A percentile compares a stretch with the other conserved stretches of the same genome.
phyloP scores from a whole-genome alignment of 1,139 yeast genomes.

The Kodamaea suecica region DNA sequence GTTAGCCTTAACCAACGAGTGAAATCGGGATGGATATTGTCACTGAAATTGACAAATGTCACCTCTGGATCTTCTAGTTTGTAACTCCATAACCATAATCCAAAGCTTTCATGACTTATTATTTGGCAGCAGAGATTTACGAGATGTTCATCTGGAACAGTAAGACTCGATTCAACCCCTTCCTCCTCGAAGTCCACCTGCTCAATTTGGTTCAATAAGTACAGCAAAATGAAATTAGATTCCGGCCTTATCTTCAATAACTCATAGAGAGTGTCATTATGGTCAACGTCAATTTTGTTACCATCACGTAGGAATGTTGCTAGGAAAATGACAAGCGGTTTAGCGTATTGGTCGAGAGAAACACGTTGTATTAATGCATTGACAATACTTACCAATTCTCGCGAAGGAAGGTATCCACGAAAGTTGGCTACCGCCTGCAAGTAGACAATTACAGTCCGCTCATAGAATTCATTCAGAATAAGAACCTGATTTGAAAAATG shows the following conservation, averaged over 20 bases:
- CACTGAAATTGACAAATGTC: slow-evolving; percentile 4
- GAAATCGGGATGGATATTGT: slow-evolving; percentile 8
- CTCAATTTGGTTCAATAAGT: slow-evolving; percentile 9
- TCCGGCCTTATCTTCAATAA: slow-evolving; percentile 6
- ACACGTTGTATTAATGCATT: not conserved
- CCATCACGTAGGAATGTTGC: slow-evolving; percentile 4
- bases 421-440: slow-evolving; percentile 15
- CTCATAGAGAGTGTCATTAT: slow-evolving; percentile 10
- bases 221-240: slow-evolving; percentile 8
- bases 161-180: slow-evolving; percentile 1
- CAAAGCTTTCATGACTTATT: slow-evolving; percentile 18
- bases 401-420: slow-evolving; percentile 4
- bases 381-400: not conserved
- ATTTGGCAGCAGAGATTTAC: slow-evolving; percentile 9
- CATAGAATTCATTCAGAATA: slow-evolving; percentile 9
- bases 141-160: slow-evolving; percentile 5
- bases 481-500: slow-evolving; percentile 1
- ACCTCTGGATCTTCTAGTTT: slow-evolving; percentile 3
- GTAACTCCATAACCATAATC: slow-evolving; percentile 10
- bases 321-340: slow-evolving; percentile 8
- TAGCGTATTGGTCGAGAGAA: not conserved
- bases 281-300: slow-evolving; percentile 10
- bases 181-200: slow-evolving; percentile 10
- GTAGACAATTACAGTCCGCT: slow-evolving; percentile 11
- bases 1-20: slow-evolving; percentile 24